A percentile compares a stretch with the other conserved stretches of the same genome.
Conservation (phyloP, 176 grass and related monocot species). For the Aegilops longissima region DNA sequence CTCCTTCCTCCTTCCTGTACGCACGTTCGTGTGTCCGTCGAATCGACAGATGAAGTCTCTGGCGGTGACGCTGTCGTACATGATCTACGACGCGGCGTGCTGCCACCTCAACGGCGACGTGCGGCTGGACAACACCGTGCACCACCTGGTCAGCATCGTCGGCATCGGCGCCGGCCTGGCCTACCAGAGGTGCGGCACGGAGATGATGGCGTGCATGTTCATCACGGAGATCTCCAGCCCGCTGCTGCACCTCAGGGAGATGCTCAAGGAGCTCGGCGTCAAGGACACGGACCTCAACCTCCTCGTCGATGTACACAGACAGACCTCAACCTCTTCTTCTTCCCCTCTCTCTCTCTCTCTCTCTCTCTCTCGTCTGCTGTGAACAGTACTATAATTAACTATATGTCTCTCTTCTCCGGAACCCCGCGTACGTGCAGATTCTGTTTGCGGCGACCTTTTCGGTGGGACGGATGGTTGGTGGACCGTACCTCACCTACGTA, state of each 20-base stretch:
- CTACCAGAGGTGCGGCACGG: conserved; percentile 69
- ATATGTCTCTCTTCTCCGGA: not conserved
- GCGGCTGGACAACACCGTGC: conserved; percentile 48
- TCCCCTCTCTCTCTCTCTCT: not conserved
- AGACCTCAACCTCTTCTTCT: not conserved
- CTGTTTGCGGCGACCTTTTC: conserved; percentile 84
- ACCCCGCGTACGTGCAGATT: conserved; percentile 31
- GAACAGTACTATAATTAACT: not conserved
- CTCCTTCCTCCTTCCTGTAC: not conserved
- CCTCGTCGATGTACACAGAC: conserved; percentile 45
- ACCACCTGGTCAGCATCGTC: conserved; percentile 70
- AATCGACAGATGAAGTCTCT: conserved; percentile 50
- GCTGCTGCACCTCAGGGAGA: conserved; percentile 70
- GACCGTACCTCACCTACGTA: conserved; percentile 73
- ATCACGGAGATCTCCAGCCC: conserved; percentile 80
- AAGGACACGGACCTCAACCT: conserved; percentile 72
- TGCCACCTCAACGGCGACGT: conserved; percentile 49
- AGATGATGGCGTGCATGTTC: conserved; percentile 59
- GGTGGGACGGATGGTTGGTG: conserved; percentile 70
- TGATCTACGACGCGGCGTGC: conserved; percentile 68
- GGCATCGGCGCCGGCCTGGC: conserved; percentile 61
- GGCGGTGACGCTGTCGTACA: conserved; percentile 57
- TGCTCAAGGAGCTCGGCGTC: conserved; percentile 71
- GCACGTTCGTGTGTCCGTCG: too few relatives aligned
- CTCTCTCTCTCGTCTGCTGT: not conserved